Percentiles rank a stretch among this genome's conserved stretches.
phyloP scores from a whole-genome alignment of 495 filamentous ascomycete species.

The Glarea lozoyensis region DNA sequence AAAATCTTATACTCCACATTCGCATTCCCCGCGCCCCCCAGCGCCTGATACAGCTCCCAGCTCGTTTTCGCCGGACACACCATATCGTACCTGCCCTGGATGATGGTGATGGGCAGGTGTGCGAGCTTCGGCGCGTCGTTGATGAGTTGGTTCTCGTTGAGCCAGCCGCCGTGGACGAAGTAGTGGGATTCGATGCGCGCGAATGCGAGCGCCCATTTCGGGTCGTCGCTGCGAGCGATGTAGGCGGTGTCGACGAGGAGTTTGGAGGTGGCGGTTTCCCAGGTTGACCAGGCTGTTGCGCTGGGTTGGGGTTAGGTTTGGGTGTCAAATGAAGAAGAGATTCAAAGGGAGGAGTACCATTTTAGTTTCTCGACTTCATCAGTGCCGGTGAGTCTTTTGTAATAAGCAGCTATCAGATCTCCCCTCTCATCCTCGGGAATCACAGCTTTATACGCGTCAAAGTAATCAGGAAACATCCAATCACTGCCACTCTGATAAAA shows the following conservation, averaged over 20 bases:
- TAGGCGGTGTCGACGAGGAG: slow-evolving; percentile 18
- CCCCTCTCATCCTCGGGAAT: slow-evolving; percentile 27
- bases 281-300: slow-evolving; percentile 27
- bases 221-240: slow-evolving; percentile 23
- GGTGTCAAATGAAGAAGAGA: not conserved
- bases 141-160: slow-evolving; percentile 31
- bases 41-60: slow-evolving; percentile 31
- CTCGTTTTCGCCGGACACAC: slow-evolving; percentile 32
- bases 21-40: slow-evolving; percentile 20
- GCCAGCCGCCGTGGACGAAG: slow-evolving; percentile 28
- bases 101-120: slow-evolving; percentile 34
- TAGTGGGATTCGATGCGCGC: slow-evolving; percentile 33
- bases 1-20: slow-evolving; percentile 29
- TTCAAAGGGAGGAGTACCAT: slow-evolving; percentile 7
- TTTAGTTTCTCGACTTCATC: slow-evolving; percentile 19
- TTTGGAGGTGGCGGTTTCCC: slow-evolving; percentile 28
- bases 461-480: slow-evolving; percentile 32
- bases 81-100: slow-evolving; percentile 37
- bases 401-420: slow-evolving; percentile 25
- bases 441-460: slow-evolving; percentile 27
- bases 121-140: slow-evolving; percentile 29
- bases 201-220: slow-evolving; percentile 28
- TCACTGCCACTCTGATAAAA: slow-evolving; percentile 20
- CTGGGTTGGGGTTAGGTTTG: not conserved
- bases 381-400: slow-evolving; percentile 25